Conservation (phyloP, 2,329 filamentous ascomycete species). For the Penicillium sp. region DNA sequence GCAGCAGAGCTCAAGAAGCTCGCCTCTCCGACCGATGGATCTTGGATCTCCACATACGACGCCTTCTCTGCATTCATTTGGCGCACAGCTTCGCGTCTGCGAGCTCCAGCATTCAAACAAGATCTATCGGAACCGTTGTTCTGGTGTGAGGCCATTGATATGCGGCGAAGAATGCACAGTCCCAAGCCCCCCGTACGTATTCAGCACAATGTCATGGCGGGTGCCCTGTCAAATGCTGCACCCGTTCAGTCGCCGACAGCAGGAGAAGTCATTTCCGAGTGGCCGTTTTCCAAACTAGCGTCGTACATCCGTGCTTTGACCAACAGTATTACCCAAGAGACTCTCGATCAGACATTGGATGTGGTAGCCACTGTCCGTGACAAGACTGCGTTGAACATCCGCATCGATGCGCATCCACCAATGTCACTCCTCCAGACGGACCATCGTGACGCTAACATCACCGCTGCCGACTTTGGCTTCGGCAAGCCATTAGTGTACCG, state of each 20-base stretch:
- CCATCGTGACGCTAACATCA: conserved; percentile 34
- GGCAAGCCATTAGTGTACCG: conserved; percentile 34
- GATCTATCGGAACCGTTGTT: conserved; percentile 28
- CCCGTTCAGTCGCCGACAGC: conserved; percentile 8
- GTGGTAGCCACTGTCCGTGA: conserved; percentile 38
- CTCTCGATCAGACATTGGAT: conserved; percentile 29
- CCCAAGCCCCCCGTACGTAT: conserved; percentile 35
- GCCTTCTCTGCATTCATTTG: conserved; percentile 47
- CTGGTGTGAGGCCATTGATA: conserved; percentile 43
- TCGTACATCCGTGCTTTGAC: conserved; percentile 41
- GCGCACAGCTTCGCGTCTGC: conserved; percentile 39
- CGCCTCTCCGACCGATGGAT: conserved; percentile 34
- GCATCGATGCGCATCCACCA: conserved; percentile 38
- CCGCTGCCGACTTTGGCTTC: conserved; percentile 39
- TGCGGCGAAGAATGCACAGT: conserved; percentile 37
- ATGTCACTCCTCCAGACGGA: conserved; percentile 39
- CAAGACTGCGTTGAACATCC: conserved; percentile 36
- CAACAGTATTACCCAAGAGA: conserved; percentile 34
- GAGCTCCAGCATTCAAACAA: conserved; percentile 35
- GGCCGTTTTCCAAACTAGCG: conserved; percentile 37
- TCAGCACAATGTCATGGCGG: conserved; percentile 39
- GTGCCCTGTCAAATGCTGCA: conserved; percentile 15
- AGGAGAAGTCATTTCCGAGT: conserved; percentile 37
- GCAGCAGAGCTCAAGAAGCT: conserved; percentile 41
- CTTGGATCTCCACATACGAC: conserved; percentile 51